Percentiles rank a stretch among this genome's conserved stretches.
These are phyloP conservation scores for Trichosanthes cucumerina DNA, from an alignment of 306 rosid species.

Conservation along the genomic window DNA sequence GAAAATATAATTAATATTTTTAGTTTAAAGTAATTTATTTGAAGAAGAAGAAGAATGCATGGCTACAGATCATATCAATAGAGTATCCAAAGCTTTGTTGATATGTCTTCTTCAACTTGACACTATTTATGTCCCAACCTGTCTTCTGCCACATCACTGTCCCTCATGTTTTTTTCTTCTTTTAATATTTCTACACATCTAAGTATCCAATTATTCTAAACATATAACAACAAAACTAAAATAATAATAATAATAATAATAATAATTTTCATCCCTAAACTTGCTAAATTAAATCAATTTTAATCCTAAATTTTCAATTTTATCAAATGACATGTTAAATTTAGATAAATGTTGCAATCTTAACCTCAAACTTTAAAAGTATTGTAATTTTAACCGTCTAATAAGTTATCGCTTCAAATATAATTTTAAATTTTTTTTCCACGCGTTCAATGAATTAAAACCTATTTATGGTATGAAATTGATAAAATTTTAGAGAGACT, in stretches of 20 bases:
- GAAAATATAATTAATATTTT: not conserved
- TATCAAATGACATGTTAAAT: too few relatives aligned
- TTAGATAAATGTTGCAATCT: too few relatives aligned
- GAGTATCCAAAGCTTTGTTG: conserved; percentile 24
- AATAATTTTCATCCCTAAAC: not conserved
- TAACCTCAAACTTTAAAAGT: too few relatives aligned
- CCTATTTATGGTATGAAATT: too few relatives aligned
- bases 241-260: too few relatives aligned
- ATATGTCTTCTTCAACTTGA: conserved; percentile 34
- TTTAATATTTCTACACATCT: not conserved
- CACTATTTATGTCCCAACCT: conserved; percentile 29
- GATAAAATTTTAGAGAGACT: too few relatives aligned
- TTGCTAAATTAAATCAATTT: too few relatives aligned
- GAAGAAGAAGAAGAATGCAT: not conserved
- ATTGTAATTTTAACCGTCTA: too few relatives aligned
- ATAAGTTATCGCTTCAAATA: too few relatives aligned
- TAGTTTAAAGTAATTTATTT: not conserved
- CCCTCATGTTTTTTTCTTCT: not conserved
- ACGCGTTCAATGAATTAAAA: too few relatives aligned
- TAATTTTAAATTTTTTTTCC: too few relatives aligned
- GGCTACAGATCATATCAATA: not conserved
- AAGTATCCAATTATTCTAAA: not conserved
- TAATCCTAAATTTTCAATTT: too few relatives aligned
- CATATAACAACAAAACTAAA: not conserved
- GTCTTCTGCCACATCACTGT: conserved; percentile 17